phyloP scores from a whole-genome alignment of 371 early-diverging fungal genomes.

The Mortierella sp. region DNA sequence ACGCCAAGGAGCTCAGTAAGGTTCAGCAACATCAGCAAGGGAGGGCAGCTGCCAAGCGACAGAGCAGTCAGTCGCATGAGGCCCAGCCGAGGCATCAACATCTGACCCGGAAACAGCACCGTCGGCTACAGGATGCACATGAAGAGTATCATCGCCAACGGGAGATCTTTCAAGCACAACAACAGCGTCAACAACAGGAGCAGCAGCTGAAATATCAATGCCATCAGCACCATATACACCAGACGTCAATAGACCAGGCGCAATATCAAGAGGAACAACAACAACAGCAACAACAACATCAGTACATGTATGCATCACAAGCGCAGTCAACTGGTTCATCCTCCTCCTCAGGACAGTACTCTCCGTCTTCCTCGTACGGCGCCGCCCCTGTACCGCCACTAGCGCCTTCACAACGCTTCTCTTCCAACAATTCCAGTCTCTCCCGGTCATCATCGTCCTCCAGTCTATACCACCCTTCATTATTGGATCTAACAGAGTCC shows the following conservation, averaged over 20 bases:
- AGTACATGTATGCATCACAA: background rate
- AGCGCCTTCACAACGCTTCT: background rate
- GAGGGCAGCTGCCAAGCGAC: conserved; percentile 12
- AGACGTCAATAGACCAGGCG: background rate
- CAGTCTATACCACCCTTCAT: background rate
- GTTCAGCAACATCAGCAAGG: conserved; percentile 12
- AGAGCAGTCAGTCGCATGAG: conserved; percentile 7
- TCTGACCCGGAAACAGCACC: conserved; percentile 13
- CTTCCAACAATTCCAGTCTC: background rate
- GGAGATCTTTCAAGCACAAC: conserved; percentile 9
- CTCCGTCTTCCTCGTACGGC: background rate
- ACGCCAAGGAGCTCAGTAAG: conserved; percentile 15
- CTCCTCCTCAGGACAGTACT: background rate
- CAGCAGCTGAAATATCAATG: background rate
- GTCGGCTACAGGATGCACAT: conserved; percentile 20
- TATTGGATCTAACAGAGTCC: background rate
- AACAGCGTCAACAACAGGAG: background rate
- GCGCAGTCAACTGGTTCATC: background rate
- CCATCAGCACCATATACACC: background rate
- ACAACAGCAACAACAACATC: conserved; percentile 1
- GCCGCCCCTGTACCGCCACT: background rate
- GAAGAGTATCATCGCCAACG: conserved; percentile 33
- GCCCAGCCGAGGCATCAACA: conserved; percentile 12
- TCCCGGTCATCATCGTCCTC: conserved; percentile 5
- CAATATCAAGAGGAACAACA: conserved; percentile 6